Percentiles rank a stretch among this genome's conserved stretches.
phyloP scores from a whole-genome alignment of 1,284 basidiomycete genomes.

The Ustilago esculenta region DNA sequence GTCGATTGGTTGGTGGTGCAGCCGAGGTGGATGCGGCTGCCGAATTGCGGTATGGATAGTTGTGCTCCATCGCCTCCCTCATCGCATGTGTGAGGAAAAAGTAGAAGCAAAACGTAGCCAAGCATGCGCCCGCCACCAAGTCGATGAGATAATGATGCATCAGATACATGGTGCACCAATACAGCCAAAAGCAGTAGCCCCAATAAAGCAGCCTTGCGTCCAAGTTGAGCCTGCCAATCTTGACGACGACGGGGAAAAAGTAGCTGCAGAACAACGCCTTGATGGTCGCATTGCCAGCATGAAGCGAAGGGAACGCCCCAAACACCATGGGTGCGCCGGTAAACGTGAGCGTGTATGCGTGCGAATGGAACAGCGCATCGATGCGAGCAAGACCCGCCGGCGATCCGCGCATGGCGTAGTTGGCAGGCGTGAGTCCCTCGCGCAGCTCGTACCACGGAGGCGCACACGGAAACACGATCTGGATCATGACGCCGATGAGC shows the following conservation, averaged over 20 bases:
- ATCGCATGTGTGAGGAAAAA: constrained; percentile 64
- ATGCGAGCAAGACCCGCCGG: constrained; percentile 92
- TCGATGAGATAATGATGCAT: constrained; percentile 88
- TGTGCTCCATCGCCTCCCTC: constrained; percentile 58
- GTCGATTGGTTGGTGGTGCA: constrained; percentile 40
- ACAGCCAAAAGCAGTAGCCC: constrained; percentile 86
- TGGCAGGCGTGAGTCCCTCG: constrained; percentile 92
- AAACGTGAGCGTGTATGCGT: constrained; percentile 85
- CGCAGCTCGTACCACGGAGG: constrained; percentile 97
- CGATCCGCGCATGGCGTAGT: constrained; percentile 87
- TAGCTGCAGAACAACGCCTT: constrained; percentile 92
- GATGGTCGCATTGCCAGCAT: constrained; percentile 88
- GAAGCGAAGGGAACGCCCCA: constrained; percentile 94
- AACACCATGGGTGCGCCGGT: constrained; percentile 91
- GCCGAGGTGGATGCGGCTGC: constrained; percentile 42
- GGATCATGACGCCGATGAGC: constrained; percentile 84
- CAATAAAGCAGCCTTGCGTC: constrained; percentile 74
- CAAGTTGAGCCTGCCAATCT: constrained; percentile 45
- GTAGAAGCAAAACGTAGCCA: constrained; percentile 88
- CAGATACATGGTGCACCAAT: constrained; percentile 90
- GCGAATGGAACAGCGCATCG: constrained; percentile 82
- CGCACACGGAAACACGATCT: constrained; percentile 90
- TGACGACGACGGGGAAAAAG: constrained; percentile 79
- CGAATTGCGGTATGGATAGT: constrained; percentile 47
- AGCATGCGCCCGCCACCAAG: constrained; percentile 89